phyloP scores from a whole-genome alignment of 306 rosid species.

The Cucurbita argyrosperma region DNA sequence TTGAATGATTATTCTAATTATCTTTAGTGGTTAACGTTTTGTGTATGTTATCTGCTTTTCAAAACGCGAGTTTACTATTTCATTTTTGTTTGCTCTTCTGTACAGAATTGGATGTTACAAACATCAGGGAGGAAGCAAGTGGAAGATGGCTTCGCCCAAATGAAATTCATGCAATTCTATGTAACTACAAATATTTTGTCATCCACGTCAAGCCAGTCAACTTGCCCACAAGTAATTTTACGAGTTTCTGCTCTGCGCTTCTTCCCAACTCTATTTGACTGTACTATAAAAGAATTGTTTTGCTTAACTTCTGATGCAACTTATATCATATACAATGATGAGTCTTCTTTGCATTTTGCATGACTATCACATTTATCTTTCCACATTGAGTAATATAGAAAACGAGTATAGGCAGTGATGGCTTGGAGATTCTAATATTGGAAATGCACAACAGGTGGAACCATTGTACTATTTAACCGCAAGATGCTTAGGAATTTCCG shows the following conservation, averaged over 20 bases:
- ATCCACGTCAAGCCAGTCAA: constrained; percentile 72
- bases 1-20: not conserved
- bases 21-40: not conserved
- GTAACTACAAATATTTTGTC: constrained; percentile 59
- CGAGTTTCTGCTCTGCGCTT: not conserved
- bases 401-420: not conserved
- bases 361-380: constrained; percentile 23
- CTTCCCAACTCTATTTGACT: not conserved
- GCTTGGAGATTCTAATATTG: constrained; percentile 1
- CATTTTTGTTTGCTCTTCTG: constrained; percentile 14
- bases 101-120: constrained; percentile 59
- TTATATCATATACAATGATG: not conserved
- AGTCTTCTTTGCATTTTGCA: not conserved
- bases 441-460: constrained; percentile 56
- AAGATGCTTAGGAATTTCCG: constrained; percentile 90
- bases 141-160: constrained; percentile 96
- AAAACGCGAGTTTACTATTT: not conserved
- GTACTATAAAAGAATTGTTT: not conserved
- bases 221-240: constrained; percentile 61
- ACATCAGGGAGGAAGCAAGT: constrained; percentile 61
- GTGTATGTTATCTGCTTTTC: not conserved
- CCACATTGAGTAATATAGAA: constrained; percentile 5
- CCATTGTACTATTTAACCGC: constrained; percentile 68
- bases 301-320: not conserved
- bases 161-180: constrained; percentile 84